A percentile compares a stretch with the other conserved stretches of the same genome.
These are phyloP conservation scores for Fusarium pseudocircinatum DNA, from an alignment of 2,329 filamentous ascomycete genomes.

Conservation along the genomic window DNA sequence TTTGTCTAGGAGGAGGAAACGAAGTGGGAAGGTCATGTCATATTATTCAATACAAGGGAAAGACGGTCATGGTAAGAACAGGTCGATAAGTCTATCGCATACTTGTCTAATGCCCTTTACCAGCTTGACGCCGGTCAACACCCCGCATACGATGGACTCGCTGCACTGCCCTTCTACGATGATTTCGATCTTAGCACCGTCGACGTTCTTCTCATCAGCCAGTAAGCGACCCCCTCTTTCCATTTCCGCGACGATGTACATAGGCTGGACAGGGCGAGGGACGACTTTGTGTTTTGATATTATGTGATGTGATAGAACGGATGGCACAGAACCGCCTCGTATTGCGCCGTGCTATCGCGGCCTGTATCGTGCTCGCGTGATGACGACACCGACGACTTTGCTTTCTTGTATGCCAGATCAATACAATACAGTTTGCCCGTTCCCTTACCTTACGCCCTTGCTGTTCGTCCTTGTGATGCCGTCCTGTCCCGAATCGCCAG, in stretches of 20 bases:
- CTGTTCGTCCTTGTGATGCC: constrained; percentile 42
- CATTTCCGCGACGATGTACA: constrained; percentile 34
- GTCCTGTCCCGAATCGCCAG: constrained; percentile 37
- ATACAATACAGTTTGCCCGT: constrained; percentile 50
- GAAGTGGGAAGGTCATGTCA: constrained; percentile 98
- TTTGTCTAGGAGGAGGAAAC: constrained; percentile 93
- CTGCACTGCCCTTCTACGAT: constrained; percentile 95
- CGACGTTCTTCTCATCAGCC: constrained; percentile 96
- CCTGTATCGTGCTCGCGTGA: constrained; percentile 38
- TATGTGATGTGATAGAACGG: constrained; percentile 41
- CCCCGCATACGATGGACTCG: constrained; percentile 93
- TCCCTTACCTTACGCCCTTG: constrained; percentile 36
- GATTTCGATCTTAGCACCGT: constrained; percentile 98
- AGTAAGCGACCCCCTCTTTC: constrained; percentile 73
- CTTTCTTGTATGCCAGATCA: constrained; percentile 49
- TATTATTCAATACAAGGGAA: constrained; percentile 98
- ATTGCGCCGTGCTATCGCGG: neutral
- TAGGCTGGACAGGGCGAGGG: constrained; percentile 45
- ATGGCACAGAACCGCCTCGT: neutral
- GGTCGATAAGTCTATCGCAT: neutral
- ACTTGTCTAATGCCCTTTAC: constrained; percentile 32
- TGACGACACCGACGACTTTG: constrained; percentile 41
- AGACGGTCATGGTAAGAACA: constrained; percentile 90
- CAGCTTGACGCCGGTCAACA: constrained; percentile 98
- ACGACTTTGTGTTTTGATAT: constrained; percentile 39